These are phyloP conservation scores for Paracoccidioides lutzii DNA, from an alignment of 2,329 filamentous ascomycete species.

Conservation along the genomic window DNA sequence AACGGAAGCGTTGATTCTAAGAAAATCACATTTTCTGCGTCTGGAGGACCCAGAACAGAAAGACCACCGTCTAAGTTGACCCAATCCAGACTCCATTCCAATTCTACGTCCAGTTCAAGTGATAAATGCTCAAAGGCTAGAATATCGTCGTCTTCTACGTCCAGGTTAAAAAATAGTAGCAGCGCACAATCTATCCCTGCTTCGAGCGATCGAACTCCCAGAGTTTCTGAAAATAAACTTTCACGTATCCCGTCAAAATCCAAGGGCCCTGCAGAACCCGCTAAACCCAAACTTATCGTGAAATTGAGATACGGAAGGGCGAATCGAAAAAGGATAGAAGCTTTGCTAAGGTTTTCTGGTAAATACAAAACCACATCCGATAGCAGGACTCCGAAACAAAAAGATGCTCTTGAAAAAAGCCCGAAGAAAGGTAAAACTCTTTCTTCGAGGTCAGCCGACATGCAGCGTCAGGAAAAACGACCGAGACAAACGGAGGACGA, in stretches of 20 bases:
- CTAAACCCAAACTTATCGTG: conserved; percentile 29
- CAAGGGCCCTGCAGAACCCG: neutral
- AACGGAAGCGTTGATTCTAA: neutral
- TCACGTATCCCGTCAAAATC: neutral
- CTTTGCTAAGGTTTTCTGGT: conserved; percentile 31
- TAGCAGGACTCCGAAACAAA: conserved; percentile 17
- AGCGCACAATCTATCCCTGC: neutral
- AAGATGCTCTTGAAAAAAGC: conserved; percentile 15
- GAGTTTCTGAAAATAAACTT: neutral
- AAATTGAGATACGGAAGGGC: conserved; percentile 41
- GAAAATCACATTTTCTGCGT: neutral
- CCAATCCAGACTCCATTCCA: conserved; percentile 9
- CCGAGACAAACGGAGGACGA: conserved; percentile 15
- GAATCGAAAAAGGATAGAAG: conserved; percentile 36
- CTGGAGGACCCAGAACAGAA: neutral
- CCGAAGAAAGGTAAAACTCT: conserved; percentile 9
- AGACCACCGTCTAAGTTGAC: neutral
- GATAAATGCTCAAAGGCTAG: conserved; percentile 9
- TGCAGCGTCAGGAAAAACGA: conserved; percentile 15
- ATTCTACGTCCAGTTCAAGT: conserved; percentile 10
- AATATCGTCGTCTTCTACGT: conserved; percentile 2
- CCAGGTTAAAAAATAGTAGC: neutral
- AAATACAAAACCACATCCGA: conserved; percentile 22
- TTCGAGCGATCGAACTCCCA: neutral
- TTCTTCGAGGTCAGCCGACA: conserved; percentile 12